Percentiles rank a stretch among this genome's conserved stretches.
Evolutionary conservation across 352 stramenopile species (phyloP).

Genomic region (Pythium monospermum): DNA sequence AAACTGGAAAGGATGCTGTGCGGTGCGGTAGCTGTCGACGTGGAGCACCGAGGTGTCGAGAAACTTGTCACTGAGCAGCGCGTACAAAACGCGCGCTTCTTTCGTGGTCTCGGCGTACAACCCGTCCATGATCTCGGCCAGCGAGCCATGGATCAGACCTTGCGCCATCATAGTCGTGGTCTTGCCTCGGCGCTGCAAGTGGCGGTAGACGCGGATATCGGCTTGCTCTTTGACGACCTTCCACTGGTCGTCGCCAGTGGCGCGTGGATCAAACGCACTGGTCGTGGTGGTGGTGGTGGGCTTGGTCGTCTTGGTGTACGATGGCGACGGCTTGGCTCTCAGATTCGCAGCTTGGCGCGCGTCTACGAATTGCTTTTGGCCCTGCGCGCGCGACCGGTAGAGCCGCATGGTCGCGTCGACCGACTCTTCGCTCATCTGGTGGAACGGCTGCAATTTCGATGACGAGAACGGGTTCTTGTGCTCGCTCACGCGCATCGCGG

Average conservation of each 20-base stretch:
- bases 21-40: slow-evolving; percentile 56
- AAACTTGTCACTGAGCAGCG: slow-evolving; percentile 49
- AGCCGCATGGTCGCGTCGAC: slow-evolving; percentile 10
- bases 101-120: slow-evolving; percentile 70
- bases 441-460: slow-evolving; percentile 22
- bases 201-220: slow-evolving; percentile 58
- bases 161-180: slow-evolving; percentile 51
- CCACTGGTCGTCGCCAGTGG: slow-evolving; percentile 34
- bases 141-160: slow-evolving; percentile 53
- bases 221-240: slow-evolving; percentile 60
- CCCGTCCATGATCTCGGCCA: slow-evolving; percentile 71
- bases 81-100: slow-evolving; percentile 56
- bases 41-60: slow-evolving; percentile 59
- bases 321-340: background rate
- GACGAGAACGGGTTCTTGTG: slow-evolving; percentile 21
- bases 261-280: background rate
- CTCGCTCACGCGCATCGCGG: slow-evolving; percentile 19
- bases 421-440: slow-evolving; percentile 17
- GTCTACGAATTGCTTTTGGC: background rate
- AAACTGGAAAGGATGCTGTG: slow-evolving; percentile 64
- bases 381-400: slow-evolving; percentile 4
- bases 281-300: background rate
- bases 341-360: slow-evolving; percentile 1
- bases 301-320: background rate
- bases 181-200: slow-evolving; percentile 34